phyloP scores from a whole-genome alignment of 495 filamentous ascomycete species.

The Immersiella caudata region DNA sequence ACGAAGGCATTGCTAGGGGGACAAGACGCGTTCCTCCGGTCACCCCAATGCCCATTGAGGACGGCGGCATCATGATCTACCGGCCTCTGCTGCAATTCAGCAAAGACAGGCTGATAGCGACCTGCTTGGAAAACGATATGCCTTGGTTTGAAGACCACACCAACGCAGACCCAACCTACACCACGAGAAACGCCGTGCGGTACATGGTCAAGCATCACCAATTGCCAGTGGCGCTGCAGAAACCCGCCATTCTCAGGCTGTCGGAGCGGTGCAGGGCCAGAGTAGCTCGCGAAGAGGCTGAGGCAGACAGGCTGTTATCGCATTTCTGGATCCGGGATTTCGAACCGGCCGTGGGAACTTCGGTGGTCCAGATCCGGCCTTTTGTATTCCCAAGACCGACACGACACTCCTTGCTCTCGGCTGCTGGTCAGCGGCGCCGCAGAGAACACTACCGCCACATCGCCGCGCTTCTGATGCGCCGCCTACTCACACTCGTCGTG shows the following conservation, averaged over 20 bases:
- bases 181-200: conserved; percentile 78
- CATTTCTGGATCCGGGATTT: conserved; percentile 43
- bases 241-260: conserved; percentile 63
- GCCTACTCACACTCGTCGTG: conserved; percentile 43
- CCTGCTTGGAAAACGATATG: conserved; percentile 65
- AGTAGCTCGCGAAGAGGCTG: conserved; percentile 37
- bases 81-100: conserved; percentile 75
- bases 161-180: conserved; percentile 78
- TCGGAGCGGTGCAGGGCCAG: conserved; percentile 42
- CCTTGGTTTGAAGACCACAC: conserved; percentile 83
- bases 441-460: conserved; percentile 39
- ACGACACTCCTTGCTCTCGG: conserved; percentile 21
- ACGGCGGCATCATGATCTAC: conserved; percentile 69
- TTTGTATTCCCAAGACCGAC: conserved; percentile 23
- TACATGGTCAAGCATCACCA: conserved; percentile 58
- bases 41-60: conserved; percentile 53
- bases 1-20: conserved; percentile 30
- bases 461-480: conserved; percentile 44
- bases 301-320: conserved; percentile 36
- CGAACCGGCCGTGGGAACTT: conserved; percentile 44
- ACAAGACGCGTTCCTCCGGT: conserved; percentile 16
- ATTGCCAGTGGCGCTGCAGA: conserved; percentile 71
- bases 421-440: conserved; percentile 32
- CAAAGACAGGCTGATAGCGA: conserved; percentile 72
- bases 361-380: conserved; percentile 44